Percentiles rank a stretch among this genome's conserved stretches.
Conservation (phyloP, 2,329 filamentous ascomycete species). For the Neonectria faginata region DNA sequence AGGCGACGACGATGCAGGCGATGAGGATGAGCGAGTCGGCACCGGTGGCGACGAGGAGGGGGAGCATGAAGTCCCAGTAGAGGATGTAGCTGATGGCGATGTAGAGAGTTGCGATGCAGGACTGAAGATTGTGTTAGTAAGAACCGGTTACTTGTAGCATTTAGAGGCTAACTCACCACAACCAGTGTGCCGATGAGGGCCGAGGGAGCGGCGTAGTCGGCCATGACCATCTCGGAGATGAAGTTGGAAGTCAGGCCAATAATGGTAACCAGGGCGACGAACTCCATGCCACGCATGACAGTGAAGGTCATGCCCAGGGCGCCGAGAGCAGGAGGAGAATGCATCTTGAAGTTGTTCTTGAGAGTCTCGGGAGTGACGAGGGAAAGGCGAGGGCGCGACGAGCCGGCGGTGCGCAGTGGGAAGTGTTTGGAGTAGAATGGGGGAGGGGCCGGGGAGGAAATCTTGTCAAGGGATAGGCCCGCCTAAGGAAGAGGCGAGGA, state of each 20-base stretch:
- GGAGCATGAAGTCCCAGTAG: constrained; percentile 80
- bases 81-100: constrained; percentile 83
- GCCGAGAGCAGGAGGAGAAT: constrained; percentile 67
- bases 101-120: constrained; percentile 83
- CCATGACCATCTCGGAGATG: constrained; percentile 78
- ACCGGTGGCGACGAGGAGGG: constrained; percentile 75
- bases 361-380: constrained; percentile 50
- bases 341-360: constrained; percentile 53
- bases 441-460: constrained; percentile 50
- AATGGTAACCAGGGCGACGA: constrained; percentile 77
- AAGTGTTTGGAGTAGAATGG: constrained; percentile 57
- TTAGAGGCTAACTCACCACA: constrained; percentile 70
- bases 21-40: constrained; percentile 78
- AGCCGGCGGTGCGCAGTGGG: constrained; percentile 55
- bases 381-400: constrained; percentile 56
- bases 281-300: constrained; percentile 76
- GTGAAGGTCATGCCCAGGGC: constrained; percentile 85
- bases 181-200: constrained; percentile 83
- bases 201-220: constrained; percentile 73
- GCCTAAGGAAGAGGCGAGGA: constrained; percentile 37
- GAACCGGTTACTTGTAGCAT: not conserved
- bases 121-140: constrained; percentile 61
- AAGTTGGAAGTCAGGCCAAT: constrained; percentile 88
- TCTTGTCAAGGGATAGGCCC: constrained; percentile 44
- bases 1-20: constrained; percentile 80